Conservation (phyloP, 768 basidiomycete genomes). For the Pleurotus eryngii region DNA sequence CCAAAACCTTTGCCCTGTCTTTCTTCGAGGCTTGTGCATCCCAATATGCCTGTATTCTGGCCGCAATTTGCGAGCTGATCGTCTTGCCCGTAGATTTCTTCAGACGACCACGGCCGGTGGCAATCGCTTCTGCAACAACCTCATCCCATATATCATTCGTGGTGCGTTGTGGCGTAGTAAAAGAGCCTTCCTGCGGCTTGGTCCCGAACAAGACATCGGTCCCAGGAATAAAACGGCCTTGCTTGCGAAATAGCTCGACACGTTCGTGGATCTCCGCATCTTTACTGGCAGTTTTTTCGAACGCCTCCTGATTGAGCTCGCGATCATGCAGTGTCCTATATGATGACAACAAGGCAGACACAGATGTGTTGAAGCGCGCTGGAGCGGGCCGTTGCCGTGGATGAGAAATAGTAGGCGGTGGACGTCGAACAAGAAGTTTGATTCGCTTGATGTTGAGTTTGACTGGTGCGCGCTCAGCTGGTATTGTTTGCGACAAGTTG, state of each 20-base stretch:
- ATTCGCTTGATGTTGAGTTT: constrained; percentile 56
- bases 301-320: constrained; percentile 36
- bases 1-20: constrained; percentile 52
- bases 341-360: constrained; percentile 57
- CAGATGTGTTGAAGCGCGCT: constrained; percentile 48
- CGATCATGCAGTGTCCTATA: constrained; percentile 54
- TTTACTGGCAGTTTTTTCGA: constrained; percentile 14
- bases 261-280: constrained; percentile 34
- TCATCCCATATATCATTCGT: constrained; percentile 56
- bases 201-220: constrained; percentile 31
- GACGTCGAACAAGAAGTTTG: constrained; percentile 63
- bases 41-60: constrained; percentile 71
- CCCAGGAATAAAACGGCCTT: constrained; percentile 38
- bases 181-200: constrained; percentile 20
- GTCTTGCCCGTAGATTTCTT: constrained; percentile 32
- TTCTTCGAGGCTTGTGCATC: constrained; percentile 61
- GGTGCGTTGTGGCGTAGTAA: constrained; percentile 28
- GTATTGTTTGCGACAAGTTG: too few species aligned
- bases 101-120: constrained; percentile 20
- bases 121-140: constrained; percentile 45
- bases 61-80: constrained; percentile 56
- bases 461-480: too few species aligned
- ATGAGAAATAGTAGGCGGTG: constrained; percentile 57
- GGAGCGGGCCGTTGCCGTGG: constrained; percentile 63
- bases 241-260: constrained; percentile 28